Conservation (phyloP, 805 yeast genomes). For the Naumovozyma castellii region DNA sequence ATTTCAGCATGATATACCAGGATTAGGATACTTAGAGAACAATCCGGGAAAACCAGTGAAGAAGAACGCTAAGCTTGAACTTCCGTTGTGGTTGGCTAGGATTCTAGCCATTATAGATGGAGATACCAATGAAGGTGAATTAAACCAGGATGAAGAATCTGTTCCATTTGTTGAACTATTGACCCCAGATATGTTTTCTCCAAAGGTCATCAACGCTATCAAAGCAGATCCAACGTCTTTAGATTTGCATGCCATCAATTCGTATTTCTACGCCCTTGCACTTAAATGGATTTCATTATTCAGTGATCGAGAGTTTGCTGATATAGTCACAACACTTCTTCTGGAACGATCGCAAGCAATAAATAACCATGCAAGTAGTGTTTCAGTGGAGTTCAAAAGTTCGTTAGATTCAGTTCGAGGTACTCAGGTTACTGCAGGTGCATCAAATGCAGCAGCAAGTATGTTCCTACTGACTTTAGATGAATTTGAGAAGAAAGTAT, state of each 20-base stretch:
- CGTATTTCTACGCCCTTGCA: constrained; percentile 61
- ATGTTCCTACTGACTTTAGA: constrained; percentile 57
- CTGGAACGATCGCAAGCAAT: constrained; percentile 60
- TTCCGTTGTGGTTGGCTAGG: constrained; percentile 87
- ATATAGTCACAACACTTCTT: constrained; percentile 43
- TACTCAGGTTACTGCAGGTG: constrained; percentile 13
- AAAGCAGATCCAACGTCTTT: constrained; percentile 58
- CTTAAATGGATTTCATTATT: constrained; percentile 72
- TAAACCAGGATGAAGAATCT: constrained; percentile 22
- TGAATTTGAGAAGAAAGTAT: constrained; percentile 60
- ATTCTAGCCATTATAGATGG: constrained; percentile 49
- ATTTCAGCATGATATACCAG: constrained; percentile 71
- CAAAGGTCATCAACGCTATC: constrained; percentile 68
- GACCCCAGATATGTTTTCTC: constrained; percentile 60
- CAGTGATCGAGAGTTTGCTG: constrained; percentile 52
- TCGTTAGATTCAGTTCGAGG: constrained; percentile 19
- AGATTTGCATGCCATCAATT: constrained; percentile 56
- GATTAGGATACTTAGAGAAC: constrained; percentile 80
- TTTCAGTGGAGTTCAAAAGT: constrained; percentile 4
- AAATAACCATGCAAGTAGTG: constrained; percentile 49
- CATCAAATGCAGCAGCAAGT: background rate
- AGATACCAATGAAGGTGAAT: constrained; percentile 25
- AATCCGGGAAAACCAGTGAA: constrained; percentile 52
- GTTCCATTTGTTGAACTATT: constrained; percentile 54
- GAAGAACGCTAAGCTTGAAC: constrained; percentile 54